Conservation (phyloP, 371 early-diverging fungal species). For the Phascolomyces articulosus region DNA sequence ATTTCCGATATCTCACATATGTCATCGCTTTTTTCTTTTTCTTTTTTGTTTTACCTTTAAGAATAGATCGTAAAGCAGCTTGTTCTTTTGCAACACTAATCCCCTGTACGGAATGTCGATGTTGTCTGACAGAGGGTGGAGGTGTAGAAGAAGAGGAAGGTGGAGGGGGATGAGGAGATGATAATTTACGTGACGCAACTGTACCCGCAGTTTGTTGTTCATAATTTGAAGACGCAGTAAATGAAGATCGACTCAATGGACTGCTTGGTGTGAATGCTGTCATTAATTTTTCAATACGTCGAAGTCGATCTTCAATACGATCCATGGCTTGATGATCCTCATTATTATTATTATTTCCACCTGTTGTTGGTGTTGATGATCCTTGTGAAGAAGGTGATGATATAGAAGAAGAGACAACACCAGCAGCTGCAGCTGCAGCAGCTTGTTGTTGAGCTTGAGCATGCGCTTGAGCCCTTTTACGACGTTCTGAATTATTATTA, state of each 20-base stretch:
- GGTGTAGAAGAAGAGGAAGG: neutral
- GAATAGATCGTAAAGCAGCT: slow-evolving; percentile 28
- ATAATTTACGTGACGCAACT: slow-evolving; percentile 5
- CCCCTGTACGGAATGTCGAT: slow-evolving; percentile 54
- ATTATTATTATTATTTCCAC: neutral
- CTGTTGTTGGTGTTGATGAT: neutral
- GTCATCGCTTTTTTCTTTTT: too few relatives aligned
- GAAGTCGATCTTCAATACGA: slow-evolving; percentile 50
- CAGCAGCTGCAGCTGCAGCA: neutral
- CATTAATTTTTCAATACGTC: slow-evolving; percentile 53
- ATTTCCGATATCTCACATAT: neutral
- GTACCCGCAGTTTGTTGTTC: slow-evolving; percentile 1
- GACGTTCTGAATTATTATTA: slow-evolving; percentile 49
- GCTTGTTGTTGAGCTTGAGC: neutral
- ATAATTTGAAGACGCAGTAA: neutral
- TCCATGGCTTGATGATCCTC: slow-evolving; percentile 41
- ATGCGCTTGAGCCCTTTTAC: slow-evolving; percentile 20
- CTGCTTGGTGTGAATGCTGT: slow-evolving; percentile 45
- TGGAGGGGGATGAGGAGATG: slow-evolving; percentile 9
- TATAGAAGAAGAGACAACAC: neutral
- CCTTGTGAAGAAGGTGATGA: neutral
- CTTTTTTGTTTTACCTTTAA: neutral
- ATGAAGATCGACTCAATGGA: slow-evolving; percentile 7
- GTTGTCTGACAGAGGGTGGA: slow-evolving; percentile 23
- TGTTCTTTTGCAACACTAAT: slow-evolving; percentile 49